Conservation (phyloP, 768 basidiomycete species). For the Podaxis mareebaensis region DNA sequence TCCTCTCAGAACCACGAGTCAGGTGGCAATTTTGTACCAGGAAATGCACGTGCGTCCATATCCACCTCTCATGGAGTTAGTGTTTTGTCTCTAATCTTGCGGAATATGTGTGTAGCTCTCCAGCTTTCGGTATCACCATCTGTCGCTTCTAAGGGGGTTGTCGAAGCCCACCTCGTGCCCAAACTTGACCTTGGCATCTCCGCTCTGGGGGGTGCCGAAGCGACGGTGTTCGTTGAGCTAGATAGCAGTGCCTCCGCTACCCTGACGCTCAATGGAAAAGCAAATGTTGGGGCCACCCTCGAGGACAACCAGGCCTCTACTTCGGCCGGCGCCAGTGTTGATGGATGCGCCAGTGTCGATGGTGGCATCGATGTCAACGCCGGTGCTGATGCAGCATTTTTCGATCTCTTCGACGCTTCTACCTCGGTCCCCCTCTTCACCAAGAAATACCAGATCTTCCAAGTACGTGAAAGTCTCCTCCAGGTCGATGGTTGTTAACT, state of each 20-base stretch:
- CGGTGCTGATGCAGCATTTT: slow-evolving; percentile 10
- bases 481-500: not conserved
- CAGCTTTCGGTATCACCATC: slow-evolving; percentile 40
- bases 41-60: not conserved
- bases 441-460: slow-evolving; percentile 8
- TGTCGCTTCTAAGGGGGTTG: slow-evolving; percentile 37
- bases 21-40: not conserved
- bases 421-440: slow-evolving; percentile 5
- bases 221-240: slow-evolving; percentile 41
- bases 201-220: slow-evolving; percentile 36
- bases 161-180: slow-evolving; percentile 51
- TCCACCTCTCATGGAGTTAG: not conserved
- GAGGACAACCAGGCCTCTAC: not conserved
- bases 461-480: not conserved
- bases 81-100: not conserved
- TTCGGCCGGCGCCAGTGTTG: not conserved
- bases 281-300: slow-evolving; percentile 8
- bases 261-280: slow-evolving; percentile 26
- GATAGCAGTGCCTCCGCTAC: slow-evolving; percentile 35
- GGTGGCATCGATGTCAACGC: slow-evolving; percentile 12
- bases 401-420: slow-evolving; percentile 3
- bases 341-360: slow-evolving; percentile 8
- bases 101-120: slow-evolving; percentile 28
- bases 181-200: slow-evolving; percentile 43
- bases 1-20: not conserved